Evolutionary conservation across 352 stramenopile genomes (phyloP), one percentile per base, ranked within the genome.

Genomic region (Globisporangium takayamanum): DNA sequence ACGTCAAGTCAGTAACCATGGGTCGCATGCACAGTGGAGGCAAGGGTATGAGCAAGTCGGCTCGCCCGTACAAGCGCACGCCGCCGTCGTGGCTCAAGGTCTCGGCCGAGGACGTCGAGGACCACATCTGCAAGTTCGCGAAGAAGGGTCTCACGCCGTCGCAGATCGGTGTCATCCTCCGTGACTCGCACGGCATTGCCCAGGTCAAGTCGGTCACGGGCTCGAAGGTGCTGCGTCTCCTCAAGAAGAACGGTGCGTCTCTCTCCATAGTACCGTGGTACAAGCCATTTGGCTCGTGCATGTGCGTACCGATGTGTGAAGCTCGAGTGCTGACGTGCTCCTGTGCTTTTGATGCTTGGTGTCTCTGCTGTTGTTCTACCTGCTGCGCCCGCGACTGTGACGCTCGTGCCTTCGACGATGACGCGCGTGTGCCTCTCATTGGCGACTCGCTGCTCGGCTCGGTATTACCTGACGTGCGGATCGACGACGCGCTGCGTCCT

Each of bases 91-190:
- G 97, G 97, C 86, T 98, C 61, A 99, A 99, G 86, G 88, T 98
- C 66, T 95, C 94, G 55, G 41, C 94, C 41, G 79, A 92, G 56
- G 96, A 99, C 72, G 96, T 99, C 30, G 97, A 99, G 73, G 95
- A 99, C 58, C 95, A 99, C 66, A 97, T 99, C 57, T 99, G 97
- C 96, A 99, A 99, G 84, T 96, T 99, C 62, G 96, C 97, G 72
- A 99, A 99, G 90, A 99, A 99, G 88, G 97, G 97, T 75, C 81
- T 99, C 20, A 94, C 87, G 50, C 85, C 85, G 4, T 95, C 85
- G 71, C 96, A 99, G 84, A 99, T 99, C 73, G 97, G 97, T 86
- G 97, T 99, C 64, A 98, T 99, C 74, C 92, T 99, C 52, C 95
- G 97, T 95, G 97, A 99, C 82, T 99, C 96, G 67, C 93, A 99